Percentiles rank a stretch among this genome's conserved stretches.
phyloP scores from a whole-genome alignment of 2,329 filamentous ascomycete genomes.

The Paracoccidioides lutzii region DNA sequence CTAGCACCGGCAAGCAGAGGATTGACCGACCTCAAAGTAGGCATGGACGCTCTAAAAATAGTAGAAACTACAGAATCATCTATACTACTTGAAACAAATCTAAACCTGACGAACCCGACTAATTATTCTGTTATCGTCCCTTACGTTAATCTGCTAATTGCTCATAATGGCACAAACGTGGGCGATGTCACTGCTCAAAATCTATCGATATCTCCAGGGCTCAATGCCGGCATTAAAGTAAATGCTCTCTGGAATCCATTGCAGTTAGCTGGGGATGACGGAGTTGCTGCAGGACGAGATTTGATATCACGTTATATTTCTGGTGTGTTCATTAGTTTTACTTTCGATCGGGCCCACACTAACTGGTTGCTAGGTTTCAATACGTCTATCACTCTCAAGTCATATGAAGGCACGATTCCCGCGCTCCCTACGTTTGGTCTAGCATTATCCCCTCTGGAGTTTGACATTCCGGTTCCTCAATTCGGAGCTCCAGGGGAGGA shows the following conservation, averaged over 20 bases:
- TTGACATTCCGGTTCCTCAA: conserved; percentile 59
- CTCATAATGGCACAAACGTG: conserved; percentile 59
- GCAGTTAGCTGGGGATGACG: conserved; percentile 47
- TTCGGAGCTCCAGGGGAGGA: conserved; percentile 41
- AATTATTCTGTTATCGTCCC: conserved; percentile 74
- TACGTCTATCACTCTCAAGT: conserved; percentile 60
- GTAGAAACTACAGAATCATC: conserved; percentile 58
- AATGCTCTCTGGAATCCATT: conserved; percentile 63
- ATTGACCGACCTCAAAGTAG: conserved; percentile 43
- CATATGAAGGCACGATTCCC: conserved; percentile 62
- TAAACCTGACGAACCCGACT: conserved; percentile 86
- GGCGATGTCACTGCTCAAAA: conserved; percentile 60
- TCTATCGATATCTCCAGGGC: conserved; percentile 51
- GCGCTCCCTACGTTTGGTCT: conserved; percentile 57
- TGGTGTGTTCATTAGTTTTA: conserved; percentile 30
- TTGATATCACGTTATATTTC: conserved; percentile 79
- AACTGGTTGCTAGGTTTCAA: conserved; percentile 48
- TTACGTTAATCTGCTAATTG: conserved; percentile 61
- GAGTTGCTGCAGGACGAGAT: conserved; percentile 51
- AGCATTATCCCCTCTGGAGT: conserved; percentile 56
- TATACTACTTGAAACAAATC: conserved; percentile 54
- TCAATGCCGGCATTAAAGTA: conserved; percentile 57
- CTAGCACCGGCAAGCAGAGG: conserved; percentile 48
- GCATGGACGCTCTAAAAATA: conserved; percentile 59
- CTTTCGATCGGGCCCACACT: background rate